Evolutionary conservation across 2,329 filamentous ascomycete genomes (phyloP).

Genomic region (Neofusicoccum cordaticola): DNA sequence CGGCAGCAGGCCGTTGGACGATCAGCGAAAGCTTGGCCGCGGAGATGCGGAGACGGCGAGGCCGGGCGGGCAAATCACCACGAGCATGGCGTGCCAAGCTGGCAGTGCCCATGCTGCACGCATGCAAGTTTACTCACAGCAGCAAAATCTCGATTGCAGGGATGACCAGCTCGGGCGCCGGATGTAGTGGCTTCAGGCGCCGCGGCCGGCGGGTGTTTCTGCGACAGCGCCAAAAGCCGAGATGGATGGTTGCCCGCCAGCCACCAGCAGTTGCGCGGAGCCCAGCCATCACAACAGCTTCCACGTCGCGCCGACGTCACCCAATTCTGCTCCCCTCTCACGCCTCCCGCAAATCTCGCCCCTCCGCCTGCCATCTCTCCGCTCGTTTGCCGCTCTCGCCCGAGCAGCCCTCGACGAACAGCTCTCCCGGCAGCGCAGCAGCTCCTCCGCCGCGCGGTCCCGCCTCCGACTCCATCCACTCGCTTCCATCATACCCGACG

Average conservation of each 20-base stretch:
- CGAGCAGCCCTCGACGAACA: not conserved
- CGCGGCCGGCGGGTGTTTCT: not conserved
- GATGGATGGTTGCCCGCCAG: not conserved
- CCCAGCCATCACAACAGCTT: not conserved
- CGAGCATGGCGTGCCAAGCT: not conserved
- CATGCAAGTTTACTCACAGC: not conserved
- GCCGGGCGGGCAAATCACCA: not conserved
- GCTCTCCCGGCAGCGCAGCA: too few species aligned
- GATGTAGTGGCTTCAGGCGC: not conserved
- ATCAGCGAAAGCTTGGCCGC: slow-evolving; percentile 11
- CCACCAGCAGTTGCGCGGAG: not conserved
- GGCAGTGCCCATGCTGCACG: not conserved
- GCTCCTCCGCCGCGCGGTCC: not conserved
- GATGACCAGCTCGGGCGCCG: not conserved
- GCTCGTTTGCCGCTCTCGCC: not conserved
- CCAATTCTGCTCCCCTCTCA: not conserved
- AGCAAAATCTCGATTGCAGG: slow-evolving; percentile 6
- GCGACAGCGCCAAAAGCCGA: not conserved
- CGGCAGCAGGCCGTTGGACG: not conserved
- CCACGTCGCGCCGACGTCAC: not conserved
- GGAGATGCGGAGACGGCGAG: not conserved
- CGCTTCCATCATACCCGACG: not conserved
- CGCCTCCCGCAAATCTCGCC: not conserved
- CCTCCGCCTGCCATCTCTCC: not conserved
- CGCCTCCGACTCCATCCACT: not conserved